These are phyloP conservation scores for Zancudomyces culisetae DNA, from an alignment of 371 early-diverging fungal species.

Conservation along the genomic window DNA sequence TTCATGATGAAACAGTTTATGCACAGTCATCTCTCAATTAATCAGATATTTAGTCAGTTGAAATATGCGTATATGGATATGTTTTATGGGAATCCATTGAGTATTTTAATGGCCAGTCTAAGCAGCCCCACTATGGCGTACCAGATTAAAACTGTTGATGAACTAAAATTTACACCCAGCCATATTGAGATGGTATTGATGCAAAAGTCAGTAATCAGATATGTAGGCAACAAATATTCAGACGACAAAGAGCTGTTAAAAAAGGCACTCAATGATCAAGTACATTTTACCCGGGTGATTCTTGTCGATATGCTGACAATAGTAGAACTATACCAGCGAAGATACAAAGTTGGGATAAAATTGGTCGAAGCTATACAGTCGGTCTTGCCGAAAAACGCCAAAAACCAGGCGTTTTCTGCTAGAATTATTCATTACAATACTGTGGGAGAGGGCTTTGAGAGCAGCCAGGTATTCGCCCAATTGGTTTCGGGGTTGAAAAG, in stretches of 20 bases:
- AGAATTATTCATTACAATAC: slow-evolving; percentile 22
- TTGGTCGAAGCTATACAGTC: slow-evolving; percentile 18
- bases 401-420: slow-evolving; percentile 12
- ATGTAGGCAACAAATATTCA: neutral
- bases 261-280: slow-evolving; percentile 11
- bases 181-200: slow-evolving; percentile 42
- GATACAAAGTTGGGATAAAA: slow-evolving; percentile 18
- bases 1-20: slow-evolving; percentile 58
- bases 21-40: slow-evolving; percentile 54
- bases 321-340: slow-evolving; percentile 9
- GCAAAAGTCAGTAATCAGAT: slow-evolving; percentile 45
- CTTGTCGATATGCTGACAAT: slow-evolving; percentile 11
- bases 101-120: slow-evolving; percentile 28
- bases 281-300: slow-evolving; percentile 10
- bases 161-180: slow-evolving; percentile 12
- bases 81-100: slow-evolving; percentile 68
- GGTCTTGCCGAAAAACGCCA: slow-evolving; percentile 10
- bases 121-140: neutral
- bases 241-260: slow-evolving; percentile 2
- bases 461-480: too few relatives aligned
- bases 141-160: slow-evolving; percentile 1
- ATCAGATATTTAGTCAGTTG: slow-evolving; percentile 42
- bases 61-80: slow-evolving; percentile 74
- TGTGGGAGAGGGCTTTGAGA: slow-evolving; percentile 11
- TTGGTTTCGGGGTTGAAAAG: too few relatives aligned